These are phyloP conservation scores for Malassezia obtusa DNA, from an alignment of 1,284 basidiomycete species.

Conservation along the genomic window DNA sequence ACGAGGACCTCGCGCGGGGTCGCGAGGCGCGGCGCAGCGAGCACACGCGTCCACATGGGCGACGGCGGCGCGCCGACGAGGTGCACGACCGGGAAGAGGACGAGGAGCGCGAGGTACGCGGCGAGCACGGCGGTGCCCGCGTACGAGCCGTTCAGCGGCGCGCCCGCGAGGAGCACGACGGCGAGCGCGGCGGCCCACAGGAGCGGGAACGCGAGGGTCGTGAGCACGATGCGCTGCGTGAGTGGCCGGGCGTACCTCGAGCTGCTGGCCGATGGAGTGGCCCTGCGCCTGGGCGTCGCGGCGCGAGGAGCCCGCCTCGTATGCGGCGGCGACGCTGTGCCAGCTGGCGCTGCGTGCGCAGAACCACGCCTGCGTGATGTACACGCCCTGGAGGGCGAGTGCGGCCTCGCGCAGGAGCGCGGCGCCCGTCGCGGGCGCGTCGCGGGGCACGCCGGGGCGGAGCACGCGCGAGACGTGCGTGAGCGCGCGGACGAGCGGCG, in stretches of 20 bases:
- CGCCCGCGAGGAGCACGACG: not conserved
- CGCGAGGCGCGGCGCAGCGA: not conserved
- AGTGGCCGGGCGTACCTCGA: conserved; percentile 1
- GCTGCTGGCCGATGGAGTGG: not conserved
- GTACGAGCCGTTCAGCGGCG: not conserved
- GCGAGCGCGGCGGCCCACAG: conserved; percentile 1
- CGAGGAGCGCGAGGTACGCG: conserved; percentile 12
- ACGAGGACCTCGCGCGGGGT: conserved; percentile 6
- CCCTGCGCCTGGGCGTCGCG: not conserved
- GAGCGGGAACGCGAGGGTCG: conserved; percentile 9
- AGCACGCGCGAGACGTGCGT: conserved; percentile 2
- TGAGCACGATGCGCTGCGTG: conserved; percentile 3
- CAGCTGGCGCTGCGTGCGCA: conserved; percentile 4
- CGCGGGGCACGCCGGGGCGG: conserved; percentile 1
- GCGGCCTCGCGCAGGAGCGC: conserved; percentile 2
- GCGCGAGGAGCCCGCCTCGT: conserved; percentile 5
- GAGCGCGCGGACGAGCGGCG: not conserved
- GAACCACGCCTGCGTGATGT: conserved; percentile 15
- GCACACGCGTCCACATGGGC: conserved; percentile 4
- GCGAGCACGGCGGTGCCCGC: conserved; percentile 8
- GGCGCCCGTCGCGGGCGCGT: not conserved
- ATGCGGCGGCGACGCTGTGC: conserved; percentile 3
- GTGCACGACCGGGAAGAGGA: conserved; percentile 11
- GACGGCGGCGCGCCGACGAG: conserved; percentile 12
- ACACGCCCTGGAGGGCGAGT: conserved; percentile 1